Conservation (phyloP, 2,329 filamentous ascomycete genomes). For the Cladosporium oxysporum region DNA sequence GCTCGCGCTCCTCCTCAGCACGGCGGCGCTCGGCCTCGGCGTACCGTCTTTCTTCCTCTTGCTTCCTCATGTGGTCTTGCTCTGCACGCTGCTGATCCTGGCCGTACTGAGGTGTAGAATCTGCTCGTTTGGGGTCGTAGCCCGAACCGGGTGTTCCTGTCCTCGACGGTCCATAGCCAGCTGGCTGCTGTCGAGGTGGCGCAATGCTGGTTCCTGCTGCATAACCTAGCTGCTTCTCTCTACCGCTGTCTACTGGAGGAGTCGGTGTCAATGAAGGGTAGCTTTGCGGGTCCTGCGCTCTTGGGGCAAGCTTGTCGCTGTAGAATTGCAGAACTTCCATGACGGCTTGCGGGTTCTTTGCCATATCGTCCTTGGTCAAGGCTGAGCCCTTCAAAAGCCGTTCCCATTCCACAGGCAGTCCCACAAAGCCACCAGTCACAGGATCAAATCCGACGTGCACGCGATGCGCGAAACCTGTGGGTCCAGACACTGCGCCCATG, state of each 20-base stretch:
- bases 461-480: slow-evolving; percentile 95
- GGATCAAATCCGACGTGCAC: slow-evolving; percentile 98
- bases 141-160: slow-evolving; percentile 27
- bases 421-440: slow-evolving; percentile 90
- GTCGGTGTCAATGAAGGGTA: slow-evolving; percentile 70
- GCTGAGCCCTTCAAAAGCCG: slow-evolving; percentile 93
- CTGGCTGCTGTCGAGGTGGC: slow-evolving; percentile 50
- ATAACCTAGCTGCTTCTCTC: slow-evolving; percentile 54
- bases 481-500: slow-evolving; percentile 97
- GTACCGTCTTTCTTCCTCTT: slow-evolving; percentile 44
- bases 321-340: slow-evolving; percentile 86
- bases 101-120: slow-evolving; percentile 35
- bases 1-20: slow-evolving; percentile 48
- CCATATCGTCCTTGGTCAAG: slow-evolving; percentile 97
- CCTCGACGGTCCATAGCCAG: slow-evolving; percentile 38
- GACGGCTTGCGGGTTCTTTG: slow-evolving; percentile 76
- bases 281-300: slow-evolving; percentile 68
- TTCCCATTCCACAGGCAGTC: slow-evolving; percentile 93
- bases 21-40: slow-evolving; percentile 43
- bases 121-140: slow-evolving; percentile 27
- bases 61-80: slow-evolving; percentile 41
- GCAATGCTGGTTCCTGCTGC: slow-evolving; percentile 49
- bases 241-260: slow-evolving; percentile 53
- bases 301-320: slow-evolving; percentile 74
- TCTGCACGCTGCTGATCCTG: slow-evolving; percentile 34